Percentiles rank a stretch among this genome's conserved stretches.
phyloP scores from a whole-genome alignment of 2,329 filamentous ascomycete genomes.

The Endoconidiophora laricicola region DNA sequence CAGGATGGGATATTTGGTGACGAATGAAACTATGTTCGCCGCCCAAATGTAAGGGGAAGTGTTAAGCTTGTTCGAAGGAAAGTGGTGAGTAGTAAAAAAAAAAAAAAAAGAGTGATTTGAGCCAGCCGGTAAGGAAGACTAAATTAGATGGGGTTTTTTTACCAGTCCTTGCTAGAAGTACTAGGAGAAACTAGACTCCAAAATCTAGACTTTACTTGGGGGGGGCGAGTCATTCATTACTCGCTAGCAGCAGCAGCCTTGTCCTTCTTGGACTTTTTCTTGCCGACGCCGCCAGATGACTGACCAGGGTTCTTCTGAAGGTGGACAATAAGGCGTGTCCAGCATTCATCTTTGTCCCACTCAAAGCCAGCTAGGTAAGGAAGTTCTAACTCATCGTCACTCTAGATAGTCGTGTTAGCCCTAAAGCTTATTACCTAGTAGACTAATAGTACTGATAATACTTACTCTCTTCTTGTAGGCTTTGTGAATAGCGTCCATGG shows the following conservation, averaged over 20 bases:
- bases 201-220: too few relatives aligned
- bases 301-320: slow-evolving; percentile 53
- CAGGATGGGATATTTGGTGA: too few relatives aligned
- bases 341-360: slow-evolving; percentile 88
- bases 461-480: slow-evolving; percentile 88
- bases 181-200: too few relatives aligned
- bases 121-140: too few relatives aligned
- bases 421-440: background rate
- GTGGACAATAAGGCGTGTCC: slow-evolving; percentile 70
- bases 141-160: too few relatives aligned
- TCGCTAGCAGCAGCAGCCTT: slow-evolving; percentile 15
- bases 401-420: slow-evolving; percentile 30
- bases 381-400: slow-evolving; percentile 76
- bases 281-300: slow-evolving; percentile 26
- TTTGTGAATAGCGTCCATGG: slow-evolving; percentile 88
- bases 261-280: slow-evolving; percentile 50
- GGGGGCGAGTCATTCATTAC: slow-evolving; percentile 9
- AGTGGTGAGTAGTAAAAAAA: too few relatives aligned
- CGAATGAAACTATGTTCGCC: too few relatives aligned
- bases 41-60: too few relatives aligned
- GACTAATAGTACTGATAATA: slow-evolving; percentile 9
- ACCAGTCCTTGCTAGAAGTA: too few relatives aligned
- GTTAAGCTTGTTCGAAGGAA: too few relatives aligned
- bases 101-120: too few relatives aligned
- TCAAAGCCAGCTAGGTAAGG: slow-evolving; percentile 88